Evolutionary conservation across 306 rosid genomes (phyloP).

Genomic region (Sphenostylis stenocarpa): DNA sequence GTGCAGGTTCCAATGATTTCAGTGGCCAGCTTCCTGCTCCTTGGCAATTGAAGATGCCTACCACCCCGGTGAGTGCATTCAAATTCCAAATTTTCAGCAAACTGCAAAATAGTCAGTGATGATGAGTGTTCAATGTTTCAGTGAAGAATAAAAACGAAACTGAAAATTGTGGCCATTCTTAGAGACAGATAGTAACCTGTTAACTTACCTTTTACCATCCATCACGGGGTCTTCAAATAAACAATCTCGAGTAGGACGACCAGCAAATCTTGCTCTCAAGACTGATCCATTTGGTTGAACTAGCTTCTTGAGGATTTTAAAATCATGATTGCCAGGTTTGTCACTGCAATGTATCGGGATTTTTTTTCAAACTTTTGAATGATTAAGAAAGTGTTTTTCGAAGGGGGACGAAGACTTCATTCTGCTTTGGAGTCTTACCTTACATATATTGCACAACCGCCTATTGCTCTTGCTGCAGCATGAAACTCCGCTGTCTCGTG

Average conservation of each 20-base stretch:
- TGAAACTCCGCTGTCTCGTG: conserved; percentile 76
- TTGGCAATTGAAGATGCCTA: conserved; percentile 77
- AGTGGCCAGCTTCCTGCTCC: conserved; percentile 74
- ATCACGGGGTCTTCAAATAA: conserved; percentile 62
- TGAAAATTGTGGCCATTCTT: background rate
- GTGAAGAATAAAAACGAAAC: background rate
- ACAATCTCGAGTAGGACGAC: conserved; percentile 78
- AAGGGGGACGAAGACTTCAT: background rate
- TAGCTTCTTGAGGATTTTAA: conserved; percentile 62
- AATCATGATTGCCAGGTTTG: conserved; percentile 68
- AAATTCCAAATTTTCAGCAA: conserved; percentile 73
- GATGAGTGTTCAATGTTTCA: background rate
- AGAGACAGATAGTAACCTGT: background rate
- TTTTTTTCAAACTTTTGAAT: background rate
- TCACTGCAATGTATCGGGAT: conserved; percentile 47
- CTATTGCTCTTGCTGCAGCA: conserved; percentile 84
- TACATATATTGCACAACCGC: conserved; percentile 74
- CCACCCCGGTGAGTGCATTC: conserved; percentile 58
- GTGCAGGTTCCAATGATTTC: conserved; percentile 33
- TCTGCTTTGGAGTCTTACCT: conserved; percentile 46
- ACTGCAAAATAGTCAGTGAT: conserved; percentile 32
- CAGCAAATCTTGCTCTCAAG: conserved; percentile 63
- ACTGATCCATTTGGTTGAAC: conserved; percentile 71
- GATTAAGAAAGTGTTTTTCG: background rate
- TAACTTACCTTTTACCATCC: conserved; percentile 56